Conservation (phyloP, 768 basidiomycete genomes). For the Hypholoma fasciculare region DNA sequence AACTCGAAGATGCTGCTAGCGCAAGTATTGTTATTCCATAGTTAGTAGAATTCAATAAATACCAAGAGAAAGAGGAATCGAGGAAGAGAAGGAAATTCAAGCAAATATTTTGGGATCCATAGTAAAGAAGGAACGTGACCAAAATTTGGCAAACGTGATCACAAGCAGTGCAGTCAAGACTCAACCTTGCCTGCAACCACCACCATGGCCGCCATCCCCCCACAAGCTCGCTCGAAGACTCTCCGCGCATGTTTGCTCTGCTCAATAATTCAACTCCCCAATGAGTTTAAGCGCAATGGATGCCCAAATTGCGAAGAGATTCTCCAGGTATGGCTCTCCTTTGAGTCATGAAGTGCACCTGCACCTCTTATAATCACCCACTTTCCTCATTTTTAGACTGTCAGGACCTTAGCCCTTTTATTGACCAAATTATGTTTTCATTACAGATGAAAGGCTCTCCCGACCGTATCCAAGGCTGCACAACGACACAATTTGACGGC, state of each 20-base stretch:
- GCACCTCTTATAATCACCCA: not conserved
- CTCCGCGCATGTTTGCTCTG: conserved; percentile 93
- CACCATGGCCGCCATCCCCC: conserved; percentile 44
- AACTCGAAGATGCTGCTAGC: too few relatives aligned
- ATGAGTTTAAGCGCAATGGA: conserved; percentile 82
- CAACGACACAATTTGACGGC: conserved; percentile 92
- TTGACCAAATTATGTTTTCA: not conserved
- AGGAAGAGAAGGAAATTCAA: too few relatives aligned
- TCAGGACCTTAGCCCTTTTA: not conserved
- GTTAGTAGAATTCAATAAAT: too few relatives aligned
- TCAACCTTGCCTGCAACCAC: not conserved
- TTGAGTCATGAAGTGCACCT: not conserved
- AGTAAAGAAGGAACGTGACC: conserved; percentile 1
- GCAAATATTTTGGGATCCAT: not conserved
- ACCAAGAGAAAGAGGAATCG: too few relatives aligned
- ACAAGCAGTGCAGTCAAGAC: too few relatives aligned
- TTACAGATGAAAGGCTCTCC: conserved; percentile 84
- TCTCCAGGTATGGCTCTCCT: conserved; percentile 66
- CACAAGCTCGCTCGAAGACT: conserved; percentile 64
- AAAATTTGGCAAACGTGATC: not conserved
- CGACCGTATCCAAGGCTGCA: conserved; percentile 84
- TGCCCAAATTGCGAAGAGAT: conserved; percentile 98
- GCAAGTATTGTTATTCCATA: too few relatives aligned
- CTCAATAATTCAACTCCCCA: conserved; percentile 82
- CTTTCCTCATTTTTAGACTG: not conserved